Base-by-base conservation (phyloP, 2,329 filamentous ascomycete species). In the Curvularia sp. region DNA sequence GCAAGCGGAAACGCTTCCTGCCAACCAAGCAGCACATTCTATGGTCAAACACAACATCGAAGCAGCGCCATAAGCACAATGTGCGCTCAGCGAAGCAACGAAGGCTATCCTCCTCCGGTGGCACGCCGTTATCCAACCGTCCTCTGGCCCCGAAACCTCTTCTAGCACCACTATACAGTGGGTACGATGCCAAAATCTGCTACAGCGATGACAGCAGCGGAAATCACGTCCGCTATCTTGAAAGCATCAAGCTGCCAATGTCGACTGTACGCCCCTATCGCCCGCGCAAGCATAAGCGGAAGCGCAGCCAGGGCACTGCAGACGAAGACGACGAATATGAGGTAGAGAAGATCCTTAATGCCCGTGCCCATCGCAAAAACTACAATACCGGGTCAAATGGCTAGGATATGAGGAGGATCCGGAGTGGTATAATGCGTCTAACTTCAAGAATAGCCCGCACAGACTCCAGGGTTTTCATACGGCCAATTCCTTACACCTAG, bases 381-480 rank as follows among this genome's bases (percentile, higher is more conserved):
- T 53, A 41, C 43, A 53, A n/a, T 53, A 53, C 25, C 34, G 43
- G 39, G 43, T 41, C n/a, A 18, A 53, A 53, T 53, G 43, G 51
- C 51, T 48, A 21, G 42, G 7, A 53, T 53, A 53, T 48, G 13
- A 53, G 51, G 18, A 30, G 5, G 43, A 53, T 53, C 34, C 3
- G 13, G n/a, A 41, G 51, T 53, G 25, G 51, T 53, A 53, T 19
- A 3, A 39, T 41, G 34, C 42, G 30, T 47, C 42, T 23, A 47
- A 47, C 42, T 53, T 53, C n/a, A 53, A 53, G 50, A 53, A 53
- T 41, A 53, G 50, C 42, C 51, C n/a, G 23, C 9, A 27, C 30
- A 53, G 18, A 23, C 60, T 63, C 30, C 36, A 23, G 28, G 49
- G 53, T 25, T 63, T 63, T 57, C 48, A 65, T 30, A 18, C 3